Percentiles rank a stretch among this genome's conserved stretches.
These are phyloP conservation scores for Trichoderma atrobrunneum DNA, from an alignment of 2,329 filamentous ascomycete species.

Conservation along the genomic window DNA sequence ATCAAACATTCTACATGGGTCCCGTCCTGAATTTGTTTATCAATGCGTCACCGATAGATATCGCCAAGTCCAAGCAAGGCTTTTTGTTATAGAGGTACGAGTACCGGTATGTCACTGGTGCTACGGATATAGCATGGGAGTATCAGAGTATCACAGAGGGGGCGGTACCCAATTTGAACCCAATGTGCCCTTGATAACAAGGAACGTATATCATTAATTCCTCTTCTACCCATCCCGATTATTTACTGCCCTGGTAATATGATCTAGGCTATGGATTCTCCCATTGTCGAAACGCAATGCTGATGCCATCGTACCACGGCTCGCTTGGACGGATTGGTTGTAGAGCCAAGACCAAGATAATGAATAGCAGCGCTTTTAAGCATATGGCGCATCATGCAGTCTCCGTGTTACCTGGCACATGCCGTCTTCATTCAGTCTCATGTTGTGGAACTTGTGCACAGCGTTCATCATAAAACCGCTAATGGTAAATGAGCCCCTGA, in stretches of 20 bases:
- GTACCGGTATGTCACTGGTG: neutral
- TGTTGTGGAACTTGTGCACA: neutral
- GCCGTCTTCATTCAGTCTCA: neutral
- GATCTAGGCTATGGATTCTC: too few relatives aligned
- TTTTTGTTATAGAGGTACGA: neutral
- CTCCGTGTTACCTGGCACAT: neutral
- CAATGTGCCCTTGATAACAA: too few relatives aligned
- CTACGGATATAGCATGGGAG: neutral
- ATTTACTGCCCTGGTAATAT: too few relatives aligned
- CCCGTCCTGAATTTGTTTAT: neutral
- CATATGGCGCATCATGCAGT: neutral
- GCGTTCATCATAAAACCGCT: neutral
- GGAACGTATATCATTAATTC: neutral
- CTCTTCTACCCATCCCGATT: neutral
- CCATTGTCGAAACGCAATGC: neutral
- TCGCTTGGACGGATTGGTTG: neutral
- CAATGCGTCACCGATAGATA: neutral
- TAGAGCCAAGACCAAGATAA: neutral
- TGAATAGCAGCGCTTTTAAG: neutral
- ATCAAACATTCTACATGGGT: neutral
- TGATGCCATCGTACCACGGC: neutral
- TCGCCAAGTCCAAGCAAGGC: neutral
- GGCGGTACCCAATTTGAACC: neutral
- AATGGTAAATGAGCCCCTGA: constrained; percentile 16
- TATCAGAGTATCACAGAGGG: neutral